Evolutionary conservation across 495 filamentous ascomycete genomes (phyloP), one percentile per base, ranked within the genome.

Genomic region (Daldinia bambusicola): DNA sequence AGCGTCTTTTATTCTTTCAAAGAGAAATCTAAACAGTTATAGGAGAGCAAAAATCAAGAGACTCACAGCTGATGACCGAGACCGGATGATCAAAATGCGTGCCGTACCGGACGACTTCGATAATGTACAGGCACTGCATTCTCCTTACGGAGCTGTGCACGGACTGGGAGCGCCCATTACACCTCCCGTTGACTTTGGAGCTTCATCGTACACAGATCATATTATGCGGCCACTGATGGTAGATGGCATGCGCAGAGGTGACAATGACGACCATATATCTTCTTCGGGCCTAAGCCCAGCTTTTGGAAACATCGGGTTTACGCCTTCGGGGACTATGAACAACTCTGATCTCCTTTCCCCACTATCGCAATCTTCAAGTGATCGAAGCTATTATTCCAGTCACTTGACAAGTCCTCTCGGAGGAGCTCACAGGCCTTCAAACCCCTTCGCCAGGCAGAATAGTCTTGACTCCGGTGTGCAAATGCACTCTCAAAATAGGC

Each of bases 1-100:
- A 60, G 61, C 36, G 57, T 45, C 65, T 45, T 58, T 64, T 51
- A 26, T 58, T 62, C 36, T 67, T 57, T 55, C 53, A 56, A 57
- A 61, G 22, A 41, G 61, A 32, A 67, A 58, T 40, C 75, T 83
- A 72, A 82, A 77, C 55, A 34, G 71, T 62, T 56, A 61, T 67
- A 98, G 95, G 81, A 84, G 95, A 78, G 95, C 95, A 22, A 98
- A 98, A 80, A 89, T 98, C 77, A 98, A 97, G 87, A 90, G 95
- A 65, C 84, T 98, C 67, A 97, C 91, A 41, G 93, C 89, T 43
- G 94, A 97, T 81, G 95, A 98, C 74, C 91, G 93, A 38, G 95
- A 97, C 70, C 89, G 94, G 50, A 94, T 97, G 90, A 89, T 97
- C 79, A 95, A 95, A 80, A 97, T 95, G 76, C 84, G 94, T 79